A percentile compares a stretch with the other conserved stretches of the same genome.
Conservation (phyloP, 2,329 filamentous ascomycete genomes). For the Colletotrichum musicola region DNA sequence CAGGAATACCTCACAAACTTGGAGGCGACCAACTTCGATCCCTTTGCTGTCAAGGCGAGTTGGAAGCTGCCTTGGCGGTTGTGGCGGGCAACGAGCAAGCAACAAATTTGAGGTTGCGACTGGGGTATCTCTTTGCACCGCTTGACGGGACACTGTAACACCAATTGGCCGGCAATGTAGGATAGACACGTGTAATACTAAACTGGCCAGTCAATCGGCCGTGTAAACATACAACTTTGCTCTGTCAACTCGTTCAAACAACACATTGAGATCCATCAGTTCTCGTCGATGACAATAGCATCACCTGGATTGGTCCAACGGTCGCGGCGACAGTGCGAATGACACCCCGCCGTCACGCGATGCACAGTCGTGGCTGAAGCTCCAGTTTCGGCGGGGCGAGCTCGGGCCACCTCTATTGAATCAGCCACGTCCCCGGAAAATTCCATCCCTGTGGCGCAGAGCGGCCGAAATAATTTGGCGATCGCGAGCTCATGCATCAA, state of each 20-base stretch:
- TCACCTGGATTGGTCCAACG: conserved; percentile 24
- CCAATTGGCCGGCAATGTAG: conserved; percentile 8
- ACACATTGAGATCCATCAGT: not conserved
- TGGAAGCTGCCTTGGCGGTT: conserved; percentile 91
- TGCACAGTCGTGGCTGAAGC: conserved; percentile 28
- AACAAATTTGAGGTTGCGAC: conserved; percentile 50
- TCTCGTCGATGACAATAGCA: conserved; percentile 14
- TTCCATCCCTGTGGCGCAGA: conserved; percentile 29
- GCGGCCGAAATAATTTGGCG: conserved; percentile 31
- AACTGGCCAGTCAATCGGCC: not conserved
- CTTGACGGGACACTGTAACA: not conserved
- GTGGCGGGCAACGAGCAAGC: conserved; percentile 65
- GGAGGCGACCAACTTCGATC: conserved; percentile 86
- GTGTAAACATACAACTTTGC: not conserved
- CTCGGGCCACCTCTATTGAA: fast-evolving
- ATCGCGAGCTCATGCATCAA: conserved; percentile 26
- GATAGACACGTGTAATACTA: conserved; percentile 22
- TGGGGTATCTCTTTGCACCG: conserved; percentile 43
- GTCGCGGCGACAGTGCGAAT: conserved; percentile 23
- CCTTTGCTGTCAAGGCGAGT: conserved; percentile 74
- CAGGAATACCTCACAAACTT: conserved; percentile 82
- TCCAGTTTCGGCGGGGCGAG: not conserved
- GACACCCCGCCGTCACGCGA: conserved; percentile 3
- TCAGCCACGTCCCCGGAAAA: conserved; percentile 29
- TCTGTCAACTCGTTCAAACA: not conserved